Evolutionary conservation across 495 filamentous ascomycete genomes (phyloP).

Genomic region (Lasiosphaeriaceae sp.): DNA sequence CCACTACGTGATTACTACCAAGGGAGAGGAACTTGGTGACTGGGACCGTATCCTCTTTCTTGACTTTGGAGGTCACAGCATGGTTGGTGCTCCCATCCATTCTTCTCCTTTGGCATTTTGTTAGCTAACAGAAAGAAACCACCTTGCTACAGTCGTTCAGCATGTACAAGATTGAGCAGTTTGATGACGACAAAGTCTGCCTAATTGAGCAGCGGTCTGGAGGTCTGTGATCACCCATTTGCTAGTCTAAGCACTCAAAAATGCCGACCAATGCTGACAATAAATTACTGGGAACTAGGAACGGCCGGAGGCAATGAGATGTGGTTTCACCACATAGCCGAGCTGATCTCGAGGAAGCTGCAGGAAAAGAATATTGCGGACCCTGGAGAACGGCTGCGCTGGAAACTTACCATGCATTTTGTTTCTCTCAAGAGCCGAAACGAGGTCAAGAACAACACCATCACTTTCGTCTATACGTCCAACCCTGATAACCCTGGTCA

Average conservation of each 20-base stretch:
- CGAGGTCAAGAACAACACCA: too few species aligned
- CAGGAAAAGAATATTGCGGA: background rate
- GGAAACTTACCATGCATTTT: conserved; percentile 2
- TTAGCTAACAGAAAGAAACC: background rate
- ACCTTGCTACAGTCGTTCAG: background rate
- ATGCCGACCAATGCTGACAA: too few species aligned
- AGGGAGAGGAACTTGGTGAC: background rate
- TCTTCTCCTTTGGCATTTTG: background rate
- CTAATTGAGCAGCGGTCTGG: conserved; percentile 3
- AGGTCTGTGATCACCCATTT: background rate
- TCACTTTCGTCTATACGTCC: too few species aligned
- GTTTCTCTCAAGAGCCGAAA: too few species aligned
- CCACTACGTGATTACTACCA: conserved; percentile 3
- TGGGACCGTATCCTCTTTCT: conserved; percentile 9
- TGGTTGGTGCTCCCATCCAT: background rate
- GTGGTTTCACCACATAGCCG: conserved; percentile 6
- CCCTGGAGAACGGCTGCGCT: background rate
- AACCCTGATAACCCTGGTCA: too few species aligned
- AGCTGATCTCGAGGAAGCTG: background rate
- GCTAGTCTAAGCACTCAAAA: too few species aligned
- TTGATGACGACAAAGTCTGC: background rate
- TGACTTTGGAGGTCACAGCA: conserved; percentile 10
- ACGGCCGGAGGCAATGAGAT: conserved; percentile 8
- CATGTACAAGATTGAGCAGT: background rate
- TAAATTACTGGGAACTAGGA: too few species aligned